These are phyloP conservation scores for Fusarium sp. DNA, from an alignment of 2,329 filamentous ascomycete genomes.

Conservation along the genomic window DNA sequence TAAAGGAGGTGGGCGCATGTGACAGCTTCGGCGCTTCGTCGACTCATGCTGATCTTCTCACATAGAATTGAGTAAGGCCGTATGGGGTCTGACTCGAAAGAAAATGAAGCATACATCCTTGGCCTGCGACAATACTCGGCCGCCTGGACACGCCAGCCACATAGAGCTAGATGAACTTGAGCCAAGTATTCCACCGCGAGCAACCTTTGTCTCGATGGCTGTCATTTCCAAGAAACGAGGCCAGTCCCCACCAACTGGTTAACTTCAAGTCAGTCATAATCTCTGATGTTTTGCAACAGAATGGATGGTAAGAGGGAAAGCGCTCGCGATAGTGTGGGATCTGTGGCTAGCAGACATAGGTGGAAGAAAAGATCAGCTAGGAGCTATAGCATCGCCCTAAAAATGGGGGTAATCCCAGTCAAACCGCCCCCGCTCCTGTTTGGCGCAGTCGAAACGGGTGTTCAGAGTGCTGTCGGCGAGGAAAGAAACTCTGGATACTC, in stretches of 20 bases:
- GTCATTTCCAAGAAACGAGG: background rate
- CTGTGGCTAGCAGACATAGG: background rate
- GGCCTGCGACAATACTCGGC: background rate
- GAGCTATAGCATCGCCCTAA: background rate
- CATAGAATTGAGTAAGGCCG: fast-evolving
- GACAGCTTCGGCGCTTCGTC: background rate
- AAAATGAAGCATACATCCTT: background rate
- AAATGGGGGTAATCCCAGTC: fast-evolving
- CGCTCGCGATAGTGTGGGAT: background rate
- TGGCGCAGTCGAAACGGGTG: background rate
- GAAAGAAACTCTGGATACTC: background rate
- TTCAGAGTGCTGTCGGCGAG: background rate
- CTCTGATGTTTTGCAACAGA: too few species aligned
- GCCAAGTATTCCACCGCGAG: background rate
- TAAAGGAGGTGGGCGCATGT: fast-evolving
- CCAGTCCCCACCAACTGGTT: background rate
- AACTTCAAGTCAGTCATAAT: background rate
- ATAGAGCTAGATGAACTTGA: background rate
- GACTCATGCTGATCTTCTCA: fast-evolving
- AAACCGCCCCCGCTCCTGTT: background rate
- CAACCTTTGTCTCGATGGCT: background rate
- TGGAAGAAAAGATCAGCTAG: background rate
- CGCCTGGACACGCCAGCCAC: background rate
- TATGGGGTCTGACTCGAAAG: fast-evolving
- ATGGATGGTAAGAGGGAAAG: background rate